Percentiles rank a stretch among this genome's conserved stretches.
Conservation (phyloP, 345 rosid genomes). For the Gossypioides kirkii region DNA sequence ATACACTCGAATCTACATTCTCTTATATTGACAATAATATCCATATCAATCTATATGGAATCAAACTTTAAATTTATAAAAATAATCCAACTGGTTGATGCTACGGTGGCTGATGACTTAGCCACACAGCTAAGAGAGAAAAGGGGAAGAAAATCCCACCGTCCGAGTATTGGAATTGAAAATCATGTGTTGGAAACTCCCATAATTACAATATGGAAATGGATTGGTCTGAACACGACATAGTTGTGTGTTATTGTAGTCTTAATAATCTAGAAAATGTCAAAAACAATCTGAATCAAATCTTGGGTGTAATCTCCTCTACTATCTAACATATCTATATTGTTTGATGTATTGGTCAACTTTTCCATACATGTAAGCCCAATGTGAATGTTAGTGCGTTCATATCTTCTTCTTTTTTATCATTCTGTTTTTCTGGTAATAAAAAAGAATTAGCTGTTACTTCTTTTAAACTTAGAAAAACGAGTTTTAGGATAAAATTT, state of each 20-base stretch:
- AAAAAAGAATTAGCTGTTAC: no score
- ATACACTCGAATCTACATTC: no score
- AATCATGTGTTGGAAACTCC: not conserved
- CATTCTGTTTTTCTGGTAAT: no score
- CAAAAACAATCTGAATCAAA: conserved; percentile 11
- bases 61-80: no score
- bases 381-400: no score
- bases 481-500: no score
- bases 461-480: no score
- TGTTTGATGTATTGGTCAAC: not conserved
- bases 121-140: not conserved
- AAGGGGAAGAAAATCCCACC: not conserved
- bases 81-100: no score
- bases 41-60: no score
- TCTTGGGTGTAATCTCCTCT: conserved; percentile 9
- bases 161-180: not conserved
- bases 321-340: not conserved
- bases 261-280: not conserved
- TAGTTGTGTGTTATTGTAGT: not conserved
- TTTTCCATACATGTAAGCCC: not conserved
- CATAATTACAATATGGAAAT: not conserved
- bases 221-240: no score
- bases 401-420: no score
- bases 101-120: not conserved
- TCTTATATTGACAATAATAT: no score